Percentiles rank a stretch among this genome's conserved stretches.
These are phyloP conservation scores for Aleurites moluccanus DNA, from an alignment of 441 rosid species.

Conservation along the genomic window DNA sequence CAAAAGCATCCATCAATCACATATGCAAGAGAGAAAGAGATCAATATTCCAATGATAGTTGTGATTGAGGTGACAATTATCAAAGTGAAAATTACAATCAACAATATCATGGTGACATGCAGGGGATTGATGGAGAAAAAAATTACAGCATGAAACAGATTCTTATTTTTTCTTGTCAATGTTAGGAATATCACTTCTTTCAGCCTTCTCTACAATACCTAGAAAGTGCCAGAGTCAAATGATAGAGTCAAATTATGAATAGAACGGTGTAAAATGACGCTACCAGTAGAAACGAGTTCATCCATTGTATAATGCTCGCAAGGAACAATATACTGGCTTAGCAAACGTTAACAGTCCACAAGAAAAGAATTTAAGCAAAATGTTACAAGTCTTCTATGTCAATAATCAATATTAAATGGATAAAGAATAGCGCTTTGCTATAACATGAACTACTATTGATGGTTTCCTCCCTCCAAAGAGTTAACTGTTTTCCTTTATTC, in stretches of 20 bases:
- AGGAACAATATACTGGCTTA: not conserved
- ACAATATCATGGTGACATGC: not conserved
- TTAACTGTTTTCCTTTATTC: not conserved
- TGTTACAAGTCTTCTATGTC: not conserved
- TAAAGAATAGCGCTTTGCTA: not conserved
- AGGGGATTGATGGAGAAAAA: not conserved
- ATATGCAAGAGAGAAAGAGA: not conserved
- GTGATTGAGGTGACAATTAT: not conserved
- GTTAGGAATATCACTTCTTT: slow-evolving; percentile 68
- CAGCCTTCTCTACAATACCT: slow-evolving; percentile 80
- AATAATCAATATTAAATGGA: not conserved
- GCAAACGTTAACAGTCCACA: not conserved
- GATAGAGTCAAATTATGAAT: not conserved
- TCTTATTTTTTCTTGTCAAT: slow-evolving; percentile 90
- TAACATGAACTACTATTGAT: not conserved
- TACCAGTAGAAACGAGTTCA: not conserved
- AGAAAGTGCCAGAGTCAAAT: not conserved
- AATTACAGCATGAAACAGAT: not conserved
- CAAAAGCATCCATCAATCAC: not conserved
- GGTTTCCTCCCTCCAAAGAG: not conserved
- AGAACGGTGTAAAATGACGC: not conserved
- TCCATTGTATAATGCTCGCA: not conserved
- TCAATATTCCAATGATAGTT: not conserved
- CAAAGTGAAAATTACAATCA: not conserved
- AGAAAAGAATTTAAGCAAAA: not conserved